Conservation (phyloP, 192 early-diverging fungal species). For the Coemansia aciculifera region DNA sequence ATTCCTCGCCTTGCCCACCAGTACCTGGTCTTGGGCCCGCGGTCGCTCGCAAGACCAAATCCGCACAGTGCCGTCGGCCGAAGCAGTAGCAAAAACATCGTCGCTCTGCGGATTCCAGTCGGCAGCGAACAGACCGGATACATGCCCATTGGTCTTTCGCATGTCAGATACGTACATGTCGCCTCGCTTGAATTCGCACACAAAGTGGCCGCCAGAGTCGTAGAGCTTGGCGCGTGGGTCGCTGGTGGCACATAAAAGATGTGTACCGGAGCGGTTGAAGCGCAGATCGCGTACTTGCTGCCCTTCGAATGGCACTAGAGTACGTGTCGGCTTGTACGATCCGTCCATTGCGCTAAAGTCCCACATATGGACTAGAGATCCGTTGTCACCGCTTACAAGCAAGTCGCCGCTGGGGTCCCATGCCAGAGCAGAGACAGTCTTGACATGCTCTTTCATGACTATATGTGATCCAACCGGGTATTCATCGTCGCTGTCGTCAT, state of each 20-base stretch:
- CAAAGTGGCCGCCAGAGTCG: conserved; percentile 72
- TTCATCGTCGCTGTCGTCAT: not conserved
- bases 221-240: conserved; percentile 73
- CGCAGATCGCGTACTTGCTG: conserved; percentile 82
- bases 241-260: conserved; percentile 77
- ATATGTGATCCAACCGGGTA: conserved; percentile 15
- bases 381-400: conserved; percentile 77
- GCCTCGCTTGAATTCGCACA: conserved; percentile 81
- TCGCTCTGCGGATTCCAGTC: conserved; percentile 78
- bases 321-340: conserved; percentile 70
- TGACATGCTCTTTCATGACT: conserved; percentile 18
- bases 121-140: conserved; percentile 71
- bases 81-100: conserved; percentile 71
- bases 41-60: conserved; percentile 81
- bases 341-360: conserved; percentile 91
- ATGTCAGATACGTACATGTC: conserved; percentile 93
- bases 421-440: conserved; percentile 65
- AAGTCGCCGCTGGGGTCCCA: conserved; percentile 82
- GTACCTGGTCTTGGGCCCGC: conserved; percentile 71
- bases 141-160: conserved; percentile 82
- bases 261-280: conserved; percentile 73
- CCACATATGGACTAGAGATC: conserved; percentile 85
- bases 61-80: conserved; percentile 74
- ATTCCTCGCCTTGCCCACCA: conserved; percentile 72
- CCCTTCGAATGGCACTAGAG: conserved; percentile 74